Conservation (phyloP, 306 rosid genomes). For the Malus fusca region DNA sequence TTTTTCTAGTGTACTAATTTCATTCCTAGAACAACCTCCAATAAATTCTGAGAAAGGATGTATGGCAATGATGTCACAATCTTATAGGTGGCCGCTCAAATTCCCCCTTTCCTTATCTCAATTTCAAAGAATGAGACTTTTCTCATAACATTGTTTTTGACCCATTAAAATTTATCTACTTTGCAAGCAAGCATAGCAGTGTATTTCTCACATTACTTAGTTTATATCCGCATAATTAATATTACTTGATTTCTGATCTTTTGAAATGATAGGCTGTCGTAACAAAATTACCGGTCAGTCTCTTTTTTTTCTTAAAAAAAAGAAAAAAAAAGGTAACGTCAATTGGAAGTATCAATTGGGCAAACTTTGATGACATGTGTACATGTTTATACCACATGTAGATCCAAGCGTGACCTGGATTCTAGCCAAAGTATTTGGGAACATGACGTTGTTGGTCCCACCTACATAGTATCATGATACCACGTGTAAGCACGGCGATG, state of each 20-base stretch:
- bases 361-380: background rate
- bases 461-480: background rate
- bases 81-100: background rate
- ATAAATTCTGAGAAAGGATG: background rate
- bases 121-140: background rate
- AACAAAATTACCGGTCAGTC: fast-evolving
- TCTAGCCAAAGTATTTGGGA: background rate
- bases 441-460: background rate
- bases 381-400: background rate
- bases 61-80: background rate
- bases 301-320: no score
- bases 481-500: background rate
- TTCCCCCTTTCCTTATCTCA: background rate
- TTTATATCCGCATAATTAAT: background rate
- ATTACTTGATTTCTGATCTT: no score
- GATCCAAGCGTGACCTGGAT: background rate
- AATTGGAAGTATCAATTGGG: background rate
- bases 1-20: background rate
- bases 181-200: background rate
- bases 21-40: background rate
- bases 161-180: background rate
- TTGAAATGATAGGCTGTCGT: no score
- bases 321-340: no score
- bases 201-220: background rate
- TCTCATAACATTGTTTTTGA: background rate